A percentile compares a stretch with the other conserved stretches of the same genome.
Evolutionary conservation across 2,329 filamentous ascomycete species (phyloP).

Genomic region (Trichocomaceae sp.): DNA sequence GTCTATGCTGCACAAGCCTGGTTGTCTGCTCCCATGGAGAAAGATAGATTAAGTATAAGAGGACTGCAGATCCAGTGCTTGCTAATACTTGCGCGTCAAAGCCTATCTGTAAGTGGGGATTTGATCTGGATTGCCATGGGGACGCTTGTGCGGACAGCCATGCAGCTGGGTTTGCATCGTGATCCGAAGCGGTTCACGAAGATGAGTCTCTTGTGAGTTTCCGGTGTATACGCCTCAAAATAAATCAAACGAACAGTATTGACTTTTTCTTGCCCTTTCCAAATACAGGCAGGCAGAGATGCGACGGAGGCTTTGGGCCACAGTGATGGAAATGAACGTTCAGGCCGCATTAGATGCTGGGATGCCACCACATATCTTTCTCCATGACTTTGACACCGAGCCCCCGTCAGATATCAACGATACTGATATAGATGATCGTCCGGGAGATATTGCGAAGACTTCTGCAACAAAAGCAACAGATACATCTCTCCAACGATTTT

Average conservation of each 20-base stretch:
- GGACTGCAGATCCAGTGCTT: constrained; percentile 5
- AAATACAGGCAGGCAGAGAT: constrained; percentile 31
- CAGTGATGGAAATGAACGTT: constrained; percentile 51
- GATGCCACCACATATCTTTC: constrained; percentile 43
- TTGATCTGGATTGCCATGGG: constrained; percentile 40
- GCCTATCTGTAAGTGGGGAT: neutral
- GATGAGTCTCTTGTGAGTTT: constrained; percentile 28
- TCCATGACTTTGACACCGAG: constrained; percentile 43
- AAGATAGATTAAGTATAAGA: neutral
- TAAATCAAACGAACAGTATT: neutral
- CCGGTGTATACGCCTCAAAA: neutral
- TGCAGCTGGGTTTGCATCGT: constrained; percentile 49
- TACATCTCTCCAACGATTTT: constrained; percentile 3
- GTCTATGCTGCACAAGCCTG: constrained; percentile 1
- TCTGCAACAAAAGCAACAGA: neutral
- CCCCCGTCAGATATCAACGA: constrained; percentile 48
- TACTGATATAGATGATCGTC: neutral
- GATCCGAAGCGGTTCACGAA: constrained; percentile 28
- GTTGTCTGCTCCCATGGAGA: constrained; percentile 4
- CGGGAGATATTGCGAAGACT: neutral
- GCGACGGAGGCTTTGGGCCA: constrained; percentile 52
- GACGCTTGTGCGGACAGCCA: constrained; percentile 45
- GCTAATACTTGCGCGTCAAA: constrained; percentile 2
- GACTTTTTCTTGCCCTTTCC: neutral
- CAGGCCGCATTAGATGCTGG: constrained; percentile 52